Percentiles rank a stretch among this genome's conserved stretches.
These are phyloP conservation scores for Penicillium sclerotigenum DNA, from an alignment of 2,329 filamentous ascomycete genomes.

Conservation along the genomic window DNA sequence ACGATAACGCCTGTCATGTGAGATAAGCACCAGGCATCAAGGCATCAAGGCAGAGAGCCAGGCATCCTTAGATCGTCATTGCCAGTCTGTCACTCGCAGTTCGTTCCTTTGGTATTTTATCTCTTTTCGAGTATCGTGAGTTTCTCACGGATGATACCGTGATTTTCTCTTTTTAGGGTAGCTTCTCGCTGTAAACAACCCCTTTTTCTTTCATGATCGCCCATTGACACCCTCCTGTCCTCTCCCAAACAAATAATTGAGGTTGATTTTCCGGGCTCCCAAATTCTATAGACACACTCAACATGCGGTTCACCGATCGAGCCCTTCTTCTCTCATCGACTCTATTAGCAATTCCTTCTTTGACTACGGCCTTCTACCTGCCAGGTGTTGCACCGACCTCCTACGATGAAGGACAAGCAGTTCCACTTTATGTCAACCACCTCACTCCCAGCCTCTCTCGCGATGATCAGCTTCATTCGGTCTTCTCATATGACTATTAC, in stretches of 20 bases:
- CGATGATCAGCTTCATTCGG: conserved; percentile 82
- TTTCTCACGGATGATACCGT: conserved; percentile 2
- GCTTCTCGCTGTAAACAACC: background rate
- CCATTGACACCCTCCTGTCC: background rate
- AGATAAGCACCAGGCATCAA: background rate
- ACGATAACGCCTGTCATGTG: conserved; percentile 13
- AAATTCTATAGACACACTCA: conserved; percentile 19
- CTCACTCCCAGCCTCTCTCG: conserved; percentile 79
- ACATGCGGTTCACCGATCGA: conserved; percentile 37
- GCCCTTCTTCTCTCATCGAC: conserved; percentile 29
- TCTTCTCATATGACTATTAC: conserved; percentile 96
- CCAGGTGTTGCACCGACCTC: conserved; percentile 92
- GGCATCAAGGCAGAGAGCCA: background rate
- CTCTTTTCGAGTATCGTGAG: conserved; percentile 4
- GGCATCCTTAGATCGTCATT: conserved; percentile 5
- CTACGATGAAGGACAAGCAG: conserved; percentile 73
- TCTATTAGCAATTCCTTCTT: conserved; percentile 31
- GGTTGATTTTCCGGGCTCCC: conserved; percentile 13
- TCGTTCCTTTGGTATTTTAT: background rate
- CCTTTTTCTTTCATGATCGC: background rate
- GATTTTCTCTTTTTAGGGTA: background rate
- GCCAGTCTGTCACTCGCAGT: conserved; percentile 8
- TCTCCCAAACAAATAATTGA: conserved; percentile 12
- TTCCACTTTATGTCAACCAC: conserved; percentile 88
- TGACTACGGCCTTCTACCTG: conserved; percentile 78